phyloP scores from a whole-genome alignment of 108 stramenopile species.

The Pseudonitzschia multistriata region DNA sequence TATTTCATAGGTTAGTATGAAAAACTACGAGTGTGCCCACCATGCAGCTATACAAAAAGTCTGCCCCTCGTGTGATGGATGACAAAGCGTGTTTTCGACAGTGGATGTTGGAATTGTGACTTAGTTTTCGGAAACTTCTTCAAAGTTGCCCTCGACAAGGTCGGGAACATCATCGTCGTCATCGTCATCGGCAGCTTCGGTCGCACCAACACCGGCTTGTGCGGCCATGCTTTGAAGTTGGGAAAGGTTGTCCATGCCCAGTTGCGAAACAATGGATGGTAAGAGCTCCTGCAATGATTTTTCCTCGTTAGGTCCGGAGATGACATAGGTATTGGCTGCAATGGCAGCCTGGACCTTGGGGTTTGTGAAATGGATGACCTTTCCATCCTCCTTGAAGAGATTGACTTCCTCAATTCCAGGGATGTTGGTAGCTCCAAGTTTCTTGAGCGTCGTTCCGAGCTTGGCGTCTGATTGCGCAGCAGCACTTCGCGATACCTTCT shows the following conservation, averaged over 20 bases:
- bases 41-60: not conserved
- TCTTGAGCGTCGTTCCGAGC: conserved; percentile 89
- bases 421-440: conserved; percentile 96
- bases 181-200: conserved; percentile 53
- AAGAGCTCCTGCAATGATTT: conserved; percentile 93
- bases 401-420: conserved; percentile 98
- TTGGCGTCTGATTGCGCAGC: conserved; percentile 94
- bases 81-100: not conserved
- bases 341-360: conserved; percentile 97
- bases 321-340: conserved; percentile 96
- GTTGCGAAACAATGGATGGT: conserved; percentile 93
- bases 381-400: conserved; percentile 97
- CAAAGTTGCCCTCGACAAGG: conserved; percentile 96
- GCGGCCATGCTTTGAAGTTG: conserved; percentile 75
- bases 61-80: not conserved
- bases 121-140: conserved; percentile 79
- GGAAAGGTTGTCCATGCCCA: conserved; percentile 91
- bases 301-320: conserved; percentile 89
- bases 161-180: conserved; percentile 94
- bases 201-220: conserved; percentile 58
- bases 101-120: not conserved
- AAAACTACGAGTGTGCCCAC: not conserved
- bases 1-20: not conserved
- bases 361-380: conserved; percentile 95
- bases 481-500: conserved; percentile 77